phyloP scores from a whole-genome alignment of 139 green algal genomes.

The Micractinium conductrix region DNA sequence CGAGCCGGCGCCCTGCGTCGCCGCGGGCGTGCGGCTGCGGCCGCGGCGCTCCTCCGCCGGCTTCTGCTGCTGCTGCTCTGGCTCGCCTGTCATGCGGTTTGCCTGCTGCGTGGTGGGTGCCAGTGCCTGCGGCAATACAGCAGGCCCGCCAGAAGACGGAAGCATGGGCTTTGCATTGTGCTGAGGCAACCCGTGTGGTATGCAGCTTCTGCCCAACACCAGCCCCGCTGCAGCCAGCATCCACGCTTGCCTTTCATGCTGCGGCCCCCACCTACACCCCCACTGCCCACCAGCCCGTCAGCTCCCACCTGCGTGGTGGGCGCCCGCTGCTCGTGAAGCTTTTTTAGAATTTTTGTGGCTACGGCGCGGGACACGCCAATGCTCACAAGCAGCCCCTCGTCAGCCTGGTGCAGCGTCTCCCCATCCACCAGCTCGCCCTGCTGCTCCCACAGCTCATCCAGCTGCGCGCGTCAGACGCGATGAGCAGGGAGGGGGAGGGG shows the following conservation, averaged over 20 bases:
- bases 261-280: not conserved
- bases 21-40: not conserved
- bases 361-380: not conserved
- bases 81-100: not conserved
- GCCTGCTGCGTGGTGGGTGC: conserved; percentile 18
- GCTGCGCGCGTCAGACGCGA: no score
- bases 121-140: not conserved
- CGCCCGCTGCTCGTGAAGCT: not conserved
- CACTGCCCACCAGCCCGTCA: not conserved
- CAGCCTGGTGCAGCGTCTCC: not conserved
- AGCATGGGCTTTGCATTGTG: no score
- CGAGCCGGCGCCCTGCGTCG: not conserved
- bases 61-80: conserved; percentile 5
- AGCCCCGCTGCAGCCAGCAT: not conserved
- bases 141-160: not conserved
- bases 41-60: not conserved
- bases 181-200: no score
- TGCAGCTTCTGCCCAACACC: not conserved
- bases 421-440: conserved; percentile 14
- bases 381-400: not conserved
- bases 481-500: no score
- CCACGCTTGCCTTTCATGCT: not conserved
- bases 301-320: not conserved
- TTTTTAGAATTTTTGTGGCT: not conserved
- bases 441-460: not conserved